Evolutionary conservation across 2,329 filamentous ascomycete genomes (phyloP), one percentile per base, ranked within the genome.

Genomic region (Mycosphaerella arachidis): DNA sequence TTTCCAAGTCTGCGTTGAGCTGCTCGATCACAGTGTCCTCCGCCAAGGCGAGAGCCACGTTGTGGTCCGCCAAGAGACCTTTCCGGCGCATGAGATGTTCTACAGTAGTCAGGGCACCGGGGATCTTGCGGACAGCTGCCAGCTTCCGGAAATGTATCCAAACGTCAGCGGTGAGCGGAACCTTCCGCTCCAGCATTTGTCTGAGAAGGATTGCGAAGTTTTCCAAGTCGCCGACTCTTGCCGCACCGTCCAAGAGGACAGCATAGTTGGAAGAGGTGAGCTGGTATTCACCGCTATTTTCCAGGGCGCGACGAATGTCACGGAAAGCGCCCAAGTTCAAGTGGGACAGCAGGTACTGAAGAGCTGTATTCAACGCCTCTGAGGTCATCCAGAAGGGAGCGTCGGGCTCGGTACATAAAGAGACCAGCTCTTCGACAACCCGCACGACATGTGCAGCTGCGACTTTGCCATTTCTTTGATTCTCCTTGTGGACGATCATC

Each of bases 71-170:
- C 2, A 72, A 53, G 1, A 73, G 30, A 9, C 68, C 66, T 27
- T 66, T 61, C 2, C 43, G 29, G 12, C 62, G 64, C 70, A 74
- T 73, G 8, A 43, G 24, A 3, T 57, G 35, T 6, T 64, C 29
- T 4, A 71, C 50, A 16, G 54, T 24, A 1, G 57, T 60, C 12
- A 20, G 9, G 18, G 58, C 62, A 9, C 61, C 50, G 8, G 57
- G 33, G 1, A 61, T 48, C 37, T 61, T 54, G 48, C 58, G 51
- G 2, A 57, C 62, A 33, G 63, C 66, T 8, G 67, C 53, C 13
- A 72, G 60, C 3, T 62, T 46, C 35, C 70, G 63, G 18, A 72
- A 65, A 13, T 48, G 52, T 0, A 58, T 46, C 71, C 71, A 74
- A 2, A 67, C 70, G 8, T 55, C 59, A 24, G 59, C 50, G 5